Base-by-base conservation (phyloP, 2,329 filamentous ascomycete genomes). In the Orbilia javanica region DNA sequence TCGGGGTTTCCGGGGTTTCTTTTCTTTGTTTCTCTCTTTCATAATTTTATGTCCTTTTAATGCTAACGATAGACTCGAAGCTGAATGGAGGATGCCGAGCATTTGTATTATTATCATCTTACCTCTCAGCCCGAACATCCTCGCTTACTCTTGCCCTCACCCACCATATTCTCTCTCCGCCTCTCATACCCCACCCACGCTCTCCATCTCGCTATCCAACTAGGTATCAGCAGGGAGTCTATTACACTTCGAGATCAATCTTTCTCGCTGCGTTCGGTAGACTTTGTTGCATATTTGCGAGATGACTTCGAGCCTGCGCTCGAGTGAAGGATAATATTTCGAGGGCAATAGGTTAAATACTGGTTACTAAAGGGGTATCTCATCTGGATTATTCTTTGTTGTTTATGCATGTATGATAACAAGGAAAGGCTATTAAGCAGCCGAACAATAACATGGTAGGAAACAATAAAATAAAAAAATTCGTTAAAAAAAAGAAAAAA, bases 401-500 rank as follows among this genome's bases (percentile, higher is more conserved):
- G 39, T 64, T 42, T 7, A 64, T 48, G n/a, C 22, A 48, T 64
- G 60, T 64, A 64, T 34, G 39, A 64, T 64, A 46, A 46, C 60
- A 48, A 48, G 39, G 36, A 27, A 22, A 29, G n/a, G 39, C 60
- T 31, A 64, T 48, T 48, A 64, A 44, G 25, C 18, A 42, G 20
- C 22, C n/a, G 29, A 27, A 48, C 18, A 18, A 42, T 25, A 20
- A 63, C 31, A 31, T 48, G 36, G n/a, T 27, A 29, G 8, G 20
- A 42, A 63, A n/a, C 15, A 34, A 64, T n/a, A 63, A 48, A 48
- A 63, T 48, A 48, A 64, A 46, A 65, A 55, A 46, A 48, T 34
- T 52, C 44, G 50, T 72, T 65, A 65, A 72, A 64, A 72, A 36
- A 72, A 72, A 48, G 42, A 36, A 34, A 29, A 4, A 22, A 50